These are phyloP conservation scores for Byssochlamys sp. DNA, from an alignment of 2,329 filamentous ascomycete genomes.

Conservation along the genomic window DNA sequence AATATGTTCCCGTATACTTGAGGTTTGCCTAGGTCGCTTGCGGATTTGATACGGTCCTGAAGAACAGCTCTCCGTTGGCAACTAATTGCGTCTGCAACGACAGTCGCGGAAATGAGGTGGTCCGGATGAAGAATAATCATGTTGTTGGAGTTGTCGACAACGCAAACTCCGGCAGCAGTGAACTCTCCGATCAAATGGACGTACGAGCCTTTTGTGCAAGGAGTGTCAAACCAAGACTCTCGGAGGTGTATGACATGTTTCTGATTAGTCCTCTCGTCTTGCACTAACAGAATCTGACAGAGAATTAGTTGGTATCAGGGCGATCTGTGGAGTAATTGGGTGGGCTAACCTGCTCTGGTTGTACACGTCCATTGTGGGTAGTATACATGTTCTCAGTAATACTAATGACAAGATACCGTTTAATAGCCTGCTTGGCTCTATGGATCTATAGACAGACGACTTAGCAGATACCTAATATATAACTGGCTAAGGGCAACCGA, in stretches of 20 bases:
- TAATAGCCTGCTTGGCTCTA: conserved; percentile 61
- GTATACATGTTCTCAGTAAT: conserved; percentile 61
- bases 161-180: conserved; percentile 58
- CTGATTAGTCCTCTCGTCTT: conserved; percentile 61
- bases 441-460: conserved; percentile 53
- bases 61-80: conserved; percentile 85
- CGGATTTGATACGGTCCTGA: conserved; percentile 88
- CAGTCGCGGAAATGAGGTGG: conserved; percentile 86
- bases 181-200: conserved; percentile 82
- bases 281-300: conserved; percentile 64
- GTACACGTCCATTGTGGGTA: conserved; percentile 50
- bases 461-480: conserved; percentile 48
- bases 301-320: conserved; percentile 12
- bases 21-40: conserved; percentile 65
- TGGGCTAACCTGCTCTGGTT: conserved; percentile 59
- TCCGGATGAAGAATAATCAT: conserved; percentile 90
- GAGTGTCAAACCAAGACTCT: conserved; percentile 77
- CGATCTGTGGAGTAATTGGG: not conserved
- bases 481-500: conserved; percentile 36
- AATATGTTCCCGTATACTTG: conserved; percentile 88
- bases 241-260: conserved; percentile 65
- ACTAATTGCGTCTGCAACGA: conserved; percentile 90
- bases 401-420: conserved; percentile 73
- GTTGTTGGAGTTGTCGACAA: conserved; percentile 74
- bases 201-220: conserved; percentile 62